These are phyloP conservation scores for Oryza rufipogon DNA, from an alignment of 176 grass and related monocot species.

Conservation along the genomic window DNA sequence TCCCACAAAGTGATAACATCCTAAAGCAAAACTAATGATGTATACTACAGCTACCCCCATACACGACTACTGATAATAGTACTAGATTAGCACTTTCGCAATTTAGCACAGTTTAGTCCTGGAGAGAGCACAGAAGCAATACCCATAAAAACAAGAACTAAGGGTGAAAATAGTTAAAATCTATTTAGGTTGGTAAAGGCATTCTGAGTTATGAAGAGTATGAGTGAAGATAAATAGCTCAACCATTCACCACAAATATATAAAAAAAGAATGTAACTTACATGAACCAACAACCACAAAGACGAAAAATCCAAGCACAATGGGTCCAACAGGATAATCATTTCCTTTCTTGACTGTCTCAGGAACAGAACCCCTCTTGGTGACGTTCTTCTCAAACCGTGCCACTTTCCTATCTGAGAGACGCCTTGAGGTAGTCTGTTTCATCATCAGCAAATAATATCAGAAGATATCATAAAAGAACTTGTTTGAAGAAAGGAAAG, in stretches of 20 bases:
- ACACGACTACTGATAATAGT: not conserved
- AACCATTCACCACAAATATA: not conserved
- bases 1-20: not conserved
- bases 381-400: slow-evolving; percentile 84
- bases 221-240: slow-evolving; percentile 9
- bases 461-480: not conserved
- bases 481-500: not conserved
- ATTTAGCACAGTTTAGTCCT: not conserved
- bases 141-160: too few species aligned
- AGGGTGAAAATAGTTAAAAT: not conserved
- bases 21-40: not conserved
- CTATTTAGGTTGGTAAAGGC: slow-evolving; percentile 1
- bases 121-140: not conserved
- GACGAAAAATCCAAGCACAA: slow-evolving; percentile 78
- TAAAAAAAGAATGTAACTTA: slow-evolving; percentile 47
- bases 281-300: slow-evolving; percentile 86
- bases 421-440: slow-evolving; percentile 85
- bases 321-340: slow-evolving; percentile 77
- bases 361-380: slow-evolving; percentile 78
- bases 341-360: slow-evolving; percentile 77
- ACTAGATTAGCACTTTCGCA: slow-evolving; percentile 10
- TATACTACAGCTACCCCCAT: not conserved
- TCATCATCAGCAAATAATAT: slow-evolving; percentile 9
- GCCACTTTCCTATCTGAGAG: slow-evolving; percentile 68
- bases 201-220: not conserved